Percentiles rank a stretch among this genome's conserved stretches.
phyloP scores from a whole-genome alignment of 345 rosid species.

The Citrus inodora region DNA sequence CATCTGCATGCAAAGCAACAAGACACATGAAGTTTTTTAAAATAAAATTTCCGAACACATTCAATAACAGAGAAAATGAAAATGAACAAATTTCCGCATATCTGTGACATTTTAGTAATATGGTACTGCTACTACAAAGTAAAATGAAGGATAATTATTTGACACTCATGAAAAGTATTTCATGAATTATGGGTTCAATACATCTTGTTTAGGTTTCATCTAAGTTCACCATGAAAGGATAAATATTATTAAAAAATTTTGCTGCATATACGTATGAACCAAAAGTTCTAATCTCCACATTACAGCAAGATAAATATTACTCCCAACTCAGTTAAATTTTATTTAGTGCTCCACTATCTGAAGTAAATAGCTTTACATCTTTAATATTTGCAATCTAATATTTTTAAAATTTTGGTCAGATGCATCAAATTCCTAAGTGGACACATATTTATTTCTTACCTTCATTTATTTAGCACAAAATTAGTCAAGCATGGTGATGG shows the following conservation, averaged over 20 bases:
- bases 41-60: neutral
- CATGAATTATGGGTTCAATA: too few species aligned
- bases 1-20: conserved; percentile 52
- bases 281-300: neutral
- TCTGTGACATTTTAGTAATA: neutral
- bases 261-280: neutral
- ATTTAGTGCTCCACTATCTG: neutral
- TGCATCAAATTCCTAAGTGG: neutral
- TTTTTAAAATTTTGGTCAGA: neutral
- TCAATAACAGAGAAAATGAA: neutral
- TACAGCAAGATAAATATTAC: neutral
- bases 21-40: conserved; percentile 8
- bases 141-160: neutral
- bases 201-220: neutral
- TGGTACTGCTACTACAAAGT: neutral
- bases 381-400: neutral
- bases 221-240: neutral
- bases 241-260: neutral
- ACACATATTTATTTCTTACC: neutral
- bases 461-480: neutral
- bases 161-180: too few species aligned
- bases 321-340: neutral
- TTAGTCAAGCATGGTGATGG: neutral
- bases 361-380: neutral
- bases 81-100: neutral